Percentiles rank a stretch among this genome's conserved stretches.
These are phyloP conservation scores for Papiliotrema fonsecae DNA, from an alignment of 1,284 basidiomycete species.

Conservation along the genomic window DNA sequence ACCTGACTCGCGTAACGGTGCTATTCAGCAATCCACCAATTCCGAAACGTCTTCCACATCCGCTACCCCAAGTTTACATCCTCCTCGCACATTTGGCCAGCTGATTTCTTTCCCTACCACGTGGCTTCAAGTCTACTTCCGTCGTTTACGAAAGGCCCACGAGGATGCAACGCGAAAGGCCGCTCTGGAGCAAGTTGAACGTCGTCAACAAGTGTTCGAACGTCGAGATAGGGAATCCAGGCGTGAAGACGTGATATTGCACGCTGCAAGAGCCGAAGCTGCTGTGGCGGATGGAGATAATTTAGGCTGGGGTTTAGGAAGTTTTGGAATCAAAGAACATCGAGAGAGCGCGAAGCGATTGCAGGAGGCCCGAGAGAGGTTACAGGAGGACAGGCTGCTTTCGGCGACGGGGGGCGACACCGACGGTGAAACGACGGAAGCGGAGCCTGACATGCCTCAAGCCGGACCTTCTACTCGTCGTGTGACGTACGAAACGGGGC, in stretches of 20 bases:
- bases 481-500: conserved; percentile 14
- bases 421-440: conserved; percentile 3
- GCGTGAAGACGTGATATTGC: neutral
- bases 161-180: conserved; percentile 42
- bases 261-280: conserved; percentile 1
- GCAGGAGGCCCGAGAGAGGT: conserved; percentile 34
- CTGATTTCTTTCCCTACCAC: conserved; percentile 41
- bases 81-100: conserved; percentile 30
- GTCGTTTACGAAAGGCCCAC: conserved; percentile 43
- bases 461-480: neutral
- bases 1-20: conserved; percentile 6
- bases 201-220: conserved; percentile 34
- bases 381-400: conserved; percentile 27
- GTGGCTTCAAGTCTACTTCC: conserved; percentile 40
- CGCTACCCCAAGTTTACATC: conserved; percentile 38
- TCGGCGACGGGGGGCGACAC: too few species aligned
- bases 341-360: conserved; percentile 42
- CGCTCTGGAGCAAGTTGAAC: conserved; percentile 39
- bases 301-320: conserved; percentile 65
- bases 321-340: conserved; percentile 58
- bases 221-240: conserved; percentile 2
- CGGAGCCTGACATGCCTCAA: neutral
- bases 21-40: conserved; percentile 22
- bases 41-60: conserved; percentile 44
- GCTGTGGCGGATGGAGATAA: conserved; percentile 50